These are phyloP conservation scores for Toxicodendron radicans DNA, from an alignment of 345 rosid genomes.

Conservation along the genomic window DNA sequence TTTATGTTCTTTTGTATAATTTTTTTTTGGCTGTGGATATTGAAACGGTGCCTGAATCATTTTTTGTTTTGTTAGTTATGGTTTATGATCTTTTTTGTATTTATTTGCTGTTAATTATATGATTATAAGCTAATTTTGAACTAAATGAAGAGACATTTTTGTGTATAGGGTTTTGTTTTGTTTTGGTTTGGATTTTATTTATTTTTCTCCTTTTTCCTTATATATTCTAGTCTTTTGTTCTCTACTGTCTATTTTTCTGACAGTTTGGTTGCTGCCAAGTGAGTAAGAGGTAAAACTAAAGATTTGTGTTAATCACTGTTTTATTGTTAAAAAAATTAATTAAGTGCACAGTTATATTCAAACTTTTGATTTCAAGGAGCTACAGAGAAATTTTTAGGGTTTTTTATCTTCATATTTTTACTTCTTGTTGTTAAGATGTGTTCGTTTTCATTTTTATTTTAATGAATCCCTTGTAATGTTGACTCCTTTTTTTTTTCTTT, in stretches of 20 bases:
- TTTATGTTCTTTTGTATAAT: background rate
- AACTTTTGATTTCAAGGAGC: background rate
- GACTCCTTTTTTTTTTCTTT: too few species aligned
- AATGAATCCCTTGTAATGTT: too few species aligned
- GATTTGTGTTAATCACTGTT: slow-evolving; percentile 6
- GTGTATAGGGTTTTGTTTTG: background rate
- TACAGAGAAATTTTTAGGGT: background rate
- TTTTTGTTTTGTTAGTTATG: background rate
- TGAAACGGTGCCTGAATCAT: background rate
- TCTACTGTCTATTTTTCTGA: background rate
- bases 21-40: background rate
- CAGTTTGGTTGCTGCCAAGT: background rate
- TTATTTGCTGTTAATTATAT: background rate
- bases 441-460: background rate
- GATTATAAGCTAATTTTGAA: background rate
- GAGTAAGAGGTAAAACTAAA: background rate
- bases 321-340: background rate
- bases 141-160: background rate
- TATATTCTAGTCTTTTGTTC: background rate
- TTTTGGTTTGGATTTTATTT: background rate
- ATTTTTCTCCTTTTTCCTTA: background rate
- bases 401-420: background rate
- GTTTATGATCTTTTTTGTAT: too few species aligned
- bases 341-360: background rate
- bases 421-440: background rate